These are phyloP conservation scores for Microdochium bolleyi DNA, from an alignment of 2,329 filamentous ascomycete genomes.

Conservation along the genomic window DNA sequence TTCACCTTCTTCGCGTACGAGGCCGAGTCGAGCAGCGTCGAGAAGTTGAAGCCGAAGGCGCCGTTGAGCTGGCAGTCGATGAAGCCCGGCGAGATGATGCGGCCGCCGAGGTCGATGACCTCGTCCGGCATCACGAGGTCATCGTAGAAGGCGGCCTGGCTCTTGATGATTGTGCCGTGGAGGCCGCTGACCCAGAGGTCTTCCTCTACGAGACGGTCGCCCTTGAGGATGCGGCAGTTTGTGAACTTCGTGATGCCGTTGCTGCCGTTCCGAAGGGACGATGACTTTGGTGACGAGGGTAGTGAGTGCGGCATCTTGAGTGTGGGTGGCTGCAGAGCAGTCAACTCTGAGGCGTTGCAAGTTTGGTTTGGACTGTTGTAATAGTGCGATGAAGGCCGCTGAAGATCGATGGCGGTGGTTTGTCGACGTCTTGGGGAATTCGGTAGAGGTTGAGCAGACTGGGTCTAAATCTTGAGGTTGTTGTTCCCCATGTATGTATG, in stretches of 20 bases:
- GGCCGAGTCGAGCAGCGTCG: slow-evolving; percentile 59
- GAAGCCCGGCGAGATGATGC: slow-evolving; percentile 77
- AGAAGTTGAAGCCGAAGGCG: slow-evolving; percentile 89
- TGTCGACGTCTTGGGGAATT: no score
- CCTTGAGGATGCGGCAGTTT: slow-evolving; percentile 72
- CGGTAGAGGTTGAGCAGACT: no score
- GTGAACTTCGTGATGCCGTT: slow-evolving; percentile 73
- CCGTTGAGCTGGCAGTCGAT: slow-evolving; percentile 92
- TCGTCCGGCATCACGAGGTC: slow-evolving; percentile 62
- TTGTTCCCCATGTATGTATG: no score
- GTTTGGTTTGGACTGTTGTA: no score
- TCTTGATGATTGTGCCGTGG: slow-evolving; percentile 75
- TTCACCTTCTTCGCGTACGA: slow-evolving; percentile 65
- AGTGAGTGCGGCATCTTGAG: slow-evolving; percentile 21
- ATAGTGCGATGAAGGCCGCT: no score
- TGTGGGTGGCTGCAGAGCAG: slow-evolving; percentile 7
- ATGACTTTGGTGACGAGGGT: slow-evolving; percentile 30
- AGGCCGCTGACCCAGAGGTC: slow-evolving; percentile 85
- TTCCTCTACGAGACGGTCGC: slow-evolving; percentile 58
- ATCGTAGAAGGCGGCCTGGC: slow-evolving; percentile 59
- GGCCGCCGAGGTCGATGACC: slow-evolving; percentile 71
- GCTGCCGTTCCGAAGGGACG: slow-evolving; percentile 33
- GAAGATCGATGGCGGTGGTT: no score
- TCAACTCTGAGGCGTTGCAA: no score
- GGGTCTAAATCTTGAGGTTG: no score